phyloP scores from a whole-genome alignment of 768 basidiomycete genomes.

The Polyporus arcularius region DNA sequence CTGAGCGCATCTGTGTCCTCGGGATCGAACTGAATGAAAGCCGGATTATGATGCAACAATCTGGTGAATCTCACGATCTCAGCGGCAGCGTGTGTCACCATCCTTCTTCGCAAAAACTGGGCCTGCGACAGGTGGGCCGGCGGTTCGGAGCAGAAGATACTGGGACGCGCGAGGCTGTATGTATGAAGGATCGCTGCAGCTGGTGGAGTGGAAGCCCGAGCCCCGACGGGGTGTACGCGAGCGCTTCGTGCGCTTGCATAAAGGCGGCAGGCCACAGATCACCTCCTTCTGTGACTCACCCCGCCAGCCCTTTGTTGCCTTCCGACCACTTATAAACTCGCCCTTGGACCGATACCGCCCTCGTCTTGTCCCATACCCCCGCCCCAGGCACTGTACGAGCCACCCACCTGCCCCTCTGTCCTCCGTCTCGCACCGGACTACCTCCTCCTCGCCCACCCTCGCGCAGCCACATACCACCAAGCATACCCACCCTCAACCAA shows the following conservation, averaged over 20 bases:
- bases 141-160: background rate
- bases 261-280: conserved; percentile 18
- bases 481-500: background rate
- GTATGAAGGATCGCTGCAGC: too few species aligned
- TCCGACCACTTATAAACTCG: conserved; percentile 1
- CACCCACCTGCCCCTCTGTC: background rate
- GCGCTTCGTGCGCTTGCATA: conserved; percentile 22
- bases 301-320: conserved; percentile 9
- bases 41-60: background rate
- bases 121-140: background rate
- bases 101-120: background rate
- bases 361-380: conserved; percentile 2
- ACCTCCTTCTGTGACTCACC: conserved; percentile 17
- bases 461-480: background rate
- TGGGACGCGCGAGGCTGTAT: too few species aligned
- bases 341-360: background rate
- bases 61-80: conserved; percentile 6
- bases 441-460: background rate
- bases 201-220: background rate
- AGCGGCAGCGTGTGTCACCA: background rate
- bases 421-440: background rate
- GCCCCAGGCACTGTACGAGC: background rate
- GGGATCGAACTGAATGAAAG: background rate
- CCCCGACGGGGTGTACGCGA: conserved; percentile 2
- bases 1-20: too few species aligned